Evolutionary conservation across 169 alveolate genomes (phyloP).

Genomic region (Plasmodium knowlesi): DNA sequence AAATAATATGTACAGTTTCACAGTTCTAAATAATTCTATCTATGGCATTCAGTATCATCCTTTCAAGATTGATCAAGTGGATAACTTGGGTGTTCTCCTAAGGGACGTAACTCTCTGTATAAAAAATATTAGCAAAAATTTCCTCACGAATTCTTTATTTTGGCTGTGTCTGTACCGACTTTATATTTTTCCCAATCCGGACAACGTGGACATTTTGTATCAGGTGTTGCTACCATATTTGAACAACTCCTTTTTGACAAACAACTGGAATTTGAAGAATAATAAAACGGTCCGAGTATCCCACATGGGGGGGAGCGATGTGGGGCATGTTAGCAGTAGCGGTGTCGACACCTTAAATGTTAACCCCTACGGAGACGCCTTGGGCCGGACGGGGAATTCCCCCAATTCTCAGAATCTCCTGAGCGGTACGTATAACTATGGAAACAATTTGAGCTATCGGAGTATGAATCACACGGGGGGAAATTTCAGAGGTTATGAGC

Average conservation of each 20-base stretch:
- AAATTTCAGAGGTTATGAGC: neutral
- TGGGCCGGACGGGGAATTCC: constrained; percentile 12
- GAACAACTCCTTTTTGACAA: constrained; percentile 80
- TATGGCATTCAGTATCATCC: constrained; percentile 81
- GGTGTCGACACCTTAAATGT: constrained; percentile 13
- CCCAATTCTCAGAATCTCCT: constrained; percentile 28
- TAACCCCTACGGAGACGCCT: constrained; percentile 69
- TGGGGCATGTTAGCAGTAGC: neutral
- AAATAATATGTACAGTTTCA: constrained; percentile 66
- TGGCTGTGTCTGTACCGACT: constrained; percentile 87
- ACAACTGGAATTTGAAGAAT: constrained; percentile 82
- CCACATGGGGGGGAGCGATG: constrained; percentile 6
- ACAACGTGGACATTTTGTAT: constrained; percentile 85
- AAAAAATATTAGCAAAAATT: constrained; percentile 81
- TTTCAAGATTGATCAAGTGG: constrained; percentile 79
- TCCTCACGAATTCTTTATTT: constrained; percentile 85
- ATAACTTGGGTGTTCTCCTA: constrained; percentile 78
- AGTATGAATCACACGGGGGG: neutral
- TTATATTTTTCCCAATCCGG: constrained; percentile 82
- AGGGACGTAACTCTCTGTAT: constrained; percentile 84
- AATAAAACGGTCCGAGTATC: constrained; percentile 58
- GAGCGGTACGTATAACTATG: neutral
- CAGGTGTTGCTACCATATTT: constrained; percentile 87
- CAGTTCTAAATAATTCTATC: constrained; percentile 66
- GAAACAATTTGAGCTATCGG: neutral